Percentiles rank a stretch among this genome's conserved stretches.
These are phyloP conservation scores for Parascedosporium putredinis DNA, from an alignment of 2,329 filamentous ascomycete genomes.

Conservation along the genomic window DNA sequence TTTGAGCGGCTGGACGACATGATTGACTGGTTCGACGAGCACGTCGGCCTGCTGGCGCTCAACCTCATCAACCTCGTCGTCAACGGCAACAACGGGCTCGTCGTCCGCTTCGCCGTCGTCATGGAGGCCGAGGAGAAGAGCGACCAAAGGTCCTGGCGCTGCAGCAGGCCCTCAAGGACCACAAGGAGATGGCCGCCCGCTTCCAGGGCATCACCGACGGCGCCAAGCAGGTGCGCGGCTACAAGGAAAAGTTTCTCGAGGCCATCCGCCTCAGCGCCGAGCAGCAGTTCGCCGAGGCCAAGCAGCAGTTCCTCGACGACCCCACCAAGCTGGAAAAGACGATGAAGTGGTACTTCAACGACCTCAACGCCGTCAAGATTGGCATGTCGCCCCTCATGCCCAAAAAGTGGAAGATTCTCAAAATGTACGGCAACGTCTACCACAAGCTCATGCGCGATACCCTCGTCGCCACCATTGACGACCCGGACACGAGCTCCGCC, in stretches of 20 bases:
- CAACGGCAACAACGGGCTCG: conserved; percentile 75
- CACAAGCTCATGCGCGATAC: conserved; percentile 95
- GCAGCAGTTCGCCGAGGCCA: conserved; percentile 61
- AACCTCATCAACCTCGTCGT: conserved; percentile 84
- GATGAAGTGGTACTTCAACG: conserved; percentile 96
- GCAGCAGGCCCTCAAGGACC: conserved; percentile 89
- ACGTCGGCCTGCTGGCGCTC: conserved; percentile 78
- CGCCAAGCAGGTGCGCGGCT: conserved; percentile 82
- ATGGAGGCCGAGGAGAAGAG: conserved; percentile 96
- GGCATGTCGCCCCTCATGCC: conserved; percentile 90
- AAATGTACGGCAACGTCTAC: conserved; percentile 83
- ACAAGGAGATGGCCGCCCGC: conserved; percentile 83
- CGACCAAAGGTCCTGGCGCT: conserved; percentile 81
- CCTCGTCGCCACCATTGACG: conserved; percentile 70
- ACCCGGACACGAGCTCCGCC: conserved; percentile 71
- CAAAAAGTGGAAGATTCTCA: conserved; percentile 91
- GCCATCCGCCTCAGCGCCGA: conserved; percentile 65
- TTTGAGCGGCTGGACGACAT: conserved; percentile 79
- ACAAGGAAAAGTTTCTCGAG: conserved; percentile 90
- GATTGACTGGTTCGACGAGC: conserved; percentile 91
- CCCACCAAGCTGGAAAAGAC: conserved; percentile 75
- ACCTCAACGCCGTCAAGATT: conserved; percentile 85
- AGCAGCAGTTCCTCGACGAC: conserved; percentile 71
- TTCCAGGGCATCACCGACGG: conserved; percentile 95
- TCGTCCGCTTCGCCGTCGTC: conserved; percentile 83